Conservation (phyloP, 2,329 filamentous ascomycete genomes). For the Corynespora cassiicola region DNA sequence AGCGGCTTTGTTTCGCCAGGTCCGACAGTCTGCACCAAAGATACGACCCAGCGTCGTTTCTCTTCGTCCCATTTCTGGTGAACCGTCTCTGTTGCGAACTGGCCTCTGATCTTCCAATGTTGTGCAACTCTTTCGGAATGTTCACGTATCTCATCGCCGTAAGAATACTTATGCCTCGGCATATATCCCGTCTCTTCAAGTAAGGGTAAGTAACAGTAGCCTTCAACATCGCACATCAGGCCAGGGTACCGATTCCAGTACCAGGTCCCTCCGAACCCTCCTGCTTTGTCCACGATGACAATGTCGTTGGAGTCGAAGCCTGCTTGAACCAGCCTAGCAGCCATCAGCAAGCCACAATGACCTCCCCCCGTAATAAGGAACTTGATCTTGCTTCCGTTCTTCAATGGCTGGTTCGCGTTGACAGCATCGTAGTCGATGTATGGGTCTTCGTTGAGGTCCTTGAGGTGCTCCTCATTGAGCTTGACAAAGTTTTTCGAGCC, state of each 20-base stretch:
- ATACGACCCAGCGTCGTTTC: no score
- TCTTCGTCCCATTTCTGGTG: slow-evolving; percentile 60
- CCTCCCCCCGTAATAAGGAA: slow-evolving; percentile 50
- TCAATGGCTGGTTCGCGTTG: no score
- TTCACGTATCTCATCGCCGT: slow-evolving; percentile 53
- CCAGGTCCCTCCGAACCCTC: slow-evolving; percentile 56
- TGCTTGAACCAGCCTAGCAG: slow-evolving; percentile 44
- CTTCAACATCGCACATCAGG: slow-evolving; percentile 64
- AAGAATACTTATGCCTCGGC: slow-evolving; percentile 57
- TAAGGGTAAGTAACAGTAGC: slow-evolving; percentile 65
- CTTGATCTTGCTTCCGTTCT: no score
- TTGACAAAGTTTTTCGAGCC: no score
- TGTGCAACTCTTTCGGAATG: slow-evolving; percentile 51
- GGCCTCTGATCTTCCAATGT: no score
- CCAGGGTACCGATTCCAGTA: slow-evolving; percentile 59
- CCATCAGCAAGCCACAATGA: slow-evolving; percentile 47
- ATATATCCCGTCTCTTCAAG: slow-evolving; percentile 66
- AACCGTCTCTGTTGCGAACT: slow-evolving; percentile 44
- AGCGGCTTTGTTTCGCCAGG: background rate
- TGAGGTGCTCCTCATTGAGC: no score
- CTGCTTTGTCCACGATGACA: slow-evolving; percentile 50
- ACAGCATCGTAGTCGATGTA: no score
- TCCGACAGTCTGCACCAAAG: slow-evolving; percentile 32
- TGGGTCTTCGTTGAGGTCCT: no score
- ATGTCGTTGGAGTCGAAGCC: slow-evolving; percentile 45